Evolutionary conservation across 495 filamentous ascomycete species (phyloP), one percentile per base, ranked within the genome.

Genomic region (Aspergillus homomorphus): DNA sequence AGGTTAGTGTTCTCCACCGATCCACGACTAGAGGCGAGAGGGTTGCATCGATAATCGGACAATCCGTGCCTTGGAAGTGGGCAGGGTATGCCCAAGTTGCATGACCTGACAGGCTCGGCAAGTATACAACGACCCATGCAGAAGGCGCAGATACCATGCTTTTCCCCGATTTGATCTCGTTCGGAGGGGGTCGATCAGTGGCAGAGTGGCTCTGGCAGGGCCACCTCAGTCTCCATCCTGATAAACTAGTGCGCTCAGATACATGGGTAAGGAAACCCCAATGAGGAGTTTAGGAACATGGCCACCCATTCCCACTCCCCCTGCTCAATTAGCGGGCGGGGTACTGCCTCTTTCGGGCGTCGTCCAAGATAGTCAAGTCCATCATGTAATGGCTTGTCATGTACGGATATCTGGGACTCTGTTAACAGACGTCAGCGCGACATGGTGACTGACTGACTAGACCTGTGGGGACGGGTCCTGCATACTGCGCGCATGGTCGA

Each of bases 1-100:
- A 45, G 23, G 45, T 51, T 58, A 48, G 45, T 45, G 51, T 59
- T 54, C 64, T 56, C 58, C 64, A 63, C 61, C 26, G 24, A 44
- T 44, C 45, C 49, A 51, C 12, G 51, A 38, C 26, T 38, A 45
- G 55, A 57, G 33, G 46, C 26, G 42, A 42, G 61, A 51, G 43
- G 44, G 56, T 43, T 26, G 20, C 18, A 21, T 54, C 51, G 45
- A 60, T 28, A 51, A 50, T 42, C 56, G 53, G 57, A 44, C 48
- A 53, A 56, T 61, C 48, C 30, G 55, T 51, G 42, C 30, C 30
- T 50, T 51, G 21, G 60, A 52, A 24, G 26, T 58, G 51, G 54
- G 51, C 38, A 43, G 50, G 51, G 53, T 58, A 51, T 38, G 33
- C 15, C n/a, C 30, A 24, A 41, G 51, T 30, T 41, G 55, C 19